A percentile compares a stretch with the other conserved stretches of the same genome.
Evolutionary conservation across 805 yeast species (phyloP).

Genomic region (Pichia phayaonensis): DNA sequence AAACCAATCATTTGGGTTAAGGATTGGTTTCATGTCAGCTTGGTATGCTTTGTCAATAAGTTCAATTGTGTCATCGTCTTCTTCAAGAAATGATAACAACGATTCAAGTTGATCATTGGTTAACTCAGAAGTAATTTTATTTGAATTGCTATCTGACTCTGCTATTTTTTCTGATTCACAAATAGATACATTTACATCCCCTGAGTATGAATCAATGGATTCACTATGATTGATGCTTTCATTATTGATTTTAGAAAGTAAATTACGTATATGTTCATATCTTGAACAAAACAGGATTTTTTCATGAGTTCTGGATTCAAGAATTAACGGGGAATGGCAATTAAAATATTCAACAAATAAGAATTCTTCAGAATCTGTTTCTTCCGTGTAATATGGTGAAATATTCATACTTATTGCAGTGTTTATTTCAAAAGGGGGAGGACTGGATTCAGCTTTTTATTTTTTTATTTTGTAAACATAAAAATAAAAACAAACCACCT

Average conservation of each 20-base stretch:
- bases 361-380: background rate
- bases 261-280: background rate
- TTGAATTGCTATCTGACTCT: too few species aligned
- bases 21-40: background rate
- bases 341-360: background rate
- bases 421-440: too few species aligned
- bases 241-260: background rate
- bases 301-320: background rate
- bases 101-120: background rate
- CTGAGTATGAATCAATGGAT: background rate
- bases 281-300: background rate
- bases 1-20: background rate
- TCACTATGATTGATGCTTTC: background rate
- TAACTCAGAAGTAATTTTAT: background rate
- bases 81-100: background rate
- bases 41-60: background rate
- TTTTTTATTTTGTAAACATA: too few species aligned
- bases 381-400: background rate
- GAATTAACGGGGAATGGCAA: background rate
- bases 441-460: too few species aligned
- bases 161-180: background rate
- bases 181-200: background rate
- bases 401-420: background rate
- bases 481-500: too few species aligned
- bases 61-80: background rate